Evolutionary conservation across 2,329 filamentous ascomycete genomes (phyloP).

Genomic region (Botrytis paeoniae): DNA sequence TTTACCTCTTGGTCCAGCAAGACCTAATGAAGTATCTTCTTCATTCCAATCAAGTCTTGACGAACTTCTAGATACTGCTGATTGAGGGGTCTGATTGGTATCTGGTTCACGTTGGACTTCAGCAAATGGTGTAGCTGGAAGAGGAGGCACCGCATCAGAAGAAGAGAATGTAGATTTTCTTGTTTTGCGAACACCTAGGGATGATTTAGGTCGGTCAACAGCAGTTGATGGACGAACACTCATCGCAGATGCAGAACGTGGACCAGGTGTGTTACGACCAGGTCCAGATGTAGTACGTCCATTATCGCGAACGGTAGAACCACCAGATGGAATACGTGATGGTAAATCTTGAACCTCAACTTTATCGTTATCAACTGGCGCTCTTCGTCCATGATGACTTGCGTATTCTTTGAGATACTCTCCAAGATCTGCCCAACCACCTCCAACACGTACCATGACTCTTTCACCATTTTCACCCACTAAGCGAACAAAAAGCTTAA

Average conservation of each 20-base stretch:
- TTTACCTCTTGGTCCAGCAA: slow-evolving; percentile 67
- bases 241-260: slow-evolving; percentile 32
- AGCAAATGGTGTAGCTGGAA: slow-evolving; percentile 26
- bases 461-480: slow-evolving; percentile 88
- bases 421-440: slow-evolving; percentile 95
- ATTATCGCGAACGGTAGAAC: slow-evolving; percentile 24
- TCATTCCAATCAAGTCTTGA: slow-evolving; percentile 57
- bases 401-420: slow-evolving; percentile 95
- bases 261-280: slow-evolving; percentile 43
- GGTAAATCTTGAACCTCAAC: slow-evolving; percentile 58
- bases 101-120: slow-evolving; percentile 10
- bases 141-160: slow-evolving; percentile 24
- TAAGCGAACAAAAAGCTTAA: slow-evolving; percentile 90
- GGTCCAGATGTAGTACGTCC: slow-evolving; percentile 26
- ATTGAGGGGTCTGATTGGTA: slow-evolving; percentile 17
- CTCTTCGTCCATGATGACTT: slow-evolving; percentile 79
- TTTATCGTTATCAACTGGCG: slow-evolving; percentile 48
- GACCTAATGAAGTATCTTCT: slow-evolving; percentile 54
- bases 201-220: slow-evolving; percentile 32
- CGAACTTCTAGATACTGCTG: slow-evolving; percentile 22
- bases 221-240: slow-evolving; percentile 27
- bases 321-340: slow-evolving; percentile 36
- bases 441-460: slow-evolving; percentile 96
- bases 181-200: slow-evolving; percentile 33
- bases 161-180: slow-evolving; percentile 23